Conservation (phyloP, 2,329 filamentous ascomycete species). For the Talaromyces islandicus region DNA sequence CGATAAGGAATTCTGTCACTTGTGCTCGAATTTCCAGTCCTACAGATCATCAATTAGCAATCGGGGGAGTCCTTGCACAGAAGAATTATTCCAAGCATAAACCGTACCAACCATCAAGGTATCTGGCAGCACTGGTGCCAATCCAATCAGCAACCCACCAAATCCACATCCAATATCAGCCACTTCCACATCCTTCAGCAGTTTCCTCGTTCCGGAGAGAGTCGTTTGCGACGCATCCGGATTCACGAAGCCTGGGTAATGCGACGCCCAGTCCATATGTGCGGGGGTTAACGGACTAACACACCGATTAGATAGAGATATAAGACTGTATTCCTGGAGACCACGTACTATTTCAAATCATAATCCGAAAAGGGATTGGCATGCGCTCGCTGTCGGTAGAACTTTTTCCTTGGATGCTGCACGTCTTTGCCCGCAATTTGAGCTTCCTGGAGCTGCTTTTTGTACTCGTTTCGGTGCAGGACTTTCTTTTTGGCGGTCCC, state of each 20-base stretch:
- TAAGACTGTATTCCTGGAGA: not conserved
- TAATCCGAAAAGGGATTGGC: constrained; percentile 98
- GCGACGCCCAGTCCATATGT: constrained; percentile 83
- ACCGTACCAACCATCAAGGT: constrained; percentile 71
- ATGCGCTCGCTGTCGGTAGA: constrained; percentile 92
- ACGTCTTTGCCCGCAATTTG: constrained; percentile 30
- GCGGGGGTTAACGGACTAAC: constrained; percentile 70
- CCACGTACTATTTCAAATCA: constrained; percentile 73
- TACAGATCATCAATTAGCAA: constrained; percentile 25
- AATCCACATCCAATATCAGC: constrained; percentile 98
- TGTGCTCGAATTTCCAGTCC: constrained; percentile 89
- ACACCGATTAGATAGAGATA: not conserved
- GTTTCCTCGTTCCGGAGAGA: constrained; percentile 28
- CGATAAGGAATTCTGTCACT: constrained; percentile 84
- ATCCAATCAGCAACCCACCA: constrained; percentile 79
- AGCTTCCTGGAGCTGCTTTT: constrained; percentile 37
- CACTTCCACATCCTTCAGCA: constrained; percentile 73
- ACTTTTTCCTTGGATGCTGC: constrained; percentile 83
- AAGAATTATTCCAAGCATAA: not conserved
- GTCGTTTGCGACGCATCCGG: constrained; percentile 28
- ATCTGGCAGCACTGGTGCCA: constrained; percentile 74
- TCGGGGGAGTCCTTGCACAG: not conserved
- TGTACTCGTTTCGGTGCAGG: constrained; percentile 53
- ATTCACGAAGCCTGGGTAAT: constrained; percentile 69
- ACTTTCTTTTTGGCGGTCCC: constrained; percentile 52